Conservation (phyloP, 2,329 filamentous ascomycete species). For the Colletotrichum eremochloae region DNA sequence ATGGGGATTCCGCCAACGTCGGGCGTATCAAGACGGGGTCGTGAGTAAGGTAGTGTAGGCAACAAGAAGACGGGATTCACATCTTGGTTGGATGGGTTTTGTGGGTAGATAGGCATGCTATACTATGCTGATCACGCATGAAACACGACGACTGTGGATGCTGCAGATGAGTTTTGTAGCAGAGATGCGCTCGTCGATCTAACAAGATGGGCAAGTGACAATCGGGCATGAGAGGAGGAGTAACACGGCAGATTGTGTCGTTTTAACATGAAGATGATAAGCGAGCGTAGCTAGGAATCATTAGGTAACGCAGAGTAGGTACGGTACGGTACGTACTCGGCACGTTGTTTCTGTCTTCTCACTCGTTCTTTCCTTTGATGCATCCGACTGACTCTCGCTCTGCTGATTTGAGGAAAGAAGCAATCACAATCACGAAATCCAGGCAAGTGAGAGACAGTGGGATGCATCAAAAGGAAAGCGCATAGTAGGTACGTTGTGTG, state of each 20-base stretch:
- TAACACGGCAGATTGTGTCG: constrained; percentile 6
- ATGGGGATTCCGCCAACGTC: constrained; percentile 19
- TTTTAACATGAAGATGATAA: neutral
- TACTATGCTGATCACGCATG: too few relatives aligned
- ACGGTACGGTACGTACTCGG: neutral
- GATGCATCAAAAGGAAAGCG: neutral
- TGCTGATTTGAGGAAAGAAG: neutral
- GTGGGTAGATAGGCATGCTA: constrained; percentile 1
- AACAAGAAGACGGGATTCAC: neutral
- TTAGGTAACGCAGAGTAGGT: too few relatives aligned
- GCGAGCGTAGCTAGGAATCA: too few relatives aligned
- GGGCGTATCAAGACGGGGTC: constrained; percentile 7
- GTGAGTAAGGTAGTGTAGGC: neutral
- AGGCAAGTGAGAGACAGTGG: neutral
- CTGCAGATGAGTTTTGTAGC: neutral
- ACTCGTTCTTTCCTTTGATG: neutral
- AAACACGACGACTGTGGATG: constrained; percentile 16
- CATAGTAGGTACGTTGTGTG: neutral
- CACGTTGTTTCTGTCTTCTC: neutral
- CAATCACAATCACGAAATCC: neutral
- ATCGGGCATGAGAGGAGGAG: neutral
- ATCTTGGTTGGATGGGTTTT: neutral
- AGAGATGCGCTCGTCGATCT: neutral
- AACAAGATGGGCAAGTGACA: neutral
- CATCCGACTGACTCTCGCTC: too few relatives aligned